phyloP scores from a whole-genome alignment of 225 moss, liverwort and hornwort species.

The Polytrichum formosum region DNA sequence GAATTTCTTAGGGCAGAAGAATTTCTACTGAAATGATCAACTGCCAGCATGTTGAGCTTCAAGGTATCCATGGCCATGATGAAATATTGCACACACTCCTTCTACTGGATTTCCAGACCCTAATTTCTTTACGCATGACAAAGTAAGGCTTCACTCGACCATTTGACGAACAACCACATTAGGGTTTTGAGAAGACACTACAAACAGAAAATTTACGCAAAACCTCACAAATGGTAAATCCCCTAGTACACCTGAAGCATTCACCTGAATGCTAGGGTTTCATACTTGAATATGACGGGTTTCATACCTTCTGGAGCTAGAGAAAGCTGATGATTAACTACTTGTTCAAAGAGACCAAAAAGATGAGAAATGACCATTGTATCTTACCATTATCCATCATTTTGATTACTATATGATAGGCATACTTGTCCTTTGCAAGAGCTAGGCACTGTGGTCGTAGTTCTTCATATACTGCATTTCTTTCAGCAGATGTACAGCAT shows the following conservation, averaged over 20 bases:
- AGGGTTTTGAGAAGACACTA: no score
- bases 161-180: no score
- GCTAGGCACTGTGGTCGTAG: slow-evolving; percentile 87
- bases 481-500: slow-evolving; percentile 71
- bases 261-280: background rate
- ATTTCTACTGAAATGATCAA: slow-evolving; percentile 70
- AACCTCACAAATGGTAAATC: background rate
- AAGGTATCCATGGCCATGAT: slow-evolving; percentile 94
- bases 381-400: slow-evolving; percentile 88
- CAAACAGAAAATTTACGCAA: background rate
- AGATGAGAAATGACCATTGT: background rate
- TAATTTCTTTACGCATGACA: no score
- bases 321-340: no score
- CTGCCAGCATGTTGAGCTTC: slow-evolving; percentile 94
- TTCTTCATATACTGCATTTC: slow-evolving; percentile 76
- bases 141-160: no score
- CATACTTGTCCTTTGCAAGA: slow-evolving; percentile 82
- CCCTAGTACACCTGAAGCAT: background rate
- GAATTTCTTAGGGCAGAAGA: background rate
- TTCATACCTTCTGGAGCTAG: slow-evolving; percentile 31
- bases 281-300: background rate
- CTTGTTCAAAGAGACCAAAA: background rate
- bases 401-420: slow-evolving; percentile 85
- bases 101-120: no score
- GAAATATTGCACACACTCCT: slow-evolving; percentile 87